Evolutionary conservation across 345 rosid species (phyloP).

Genomic region (Trapa incisa): DNA sequence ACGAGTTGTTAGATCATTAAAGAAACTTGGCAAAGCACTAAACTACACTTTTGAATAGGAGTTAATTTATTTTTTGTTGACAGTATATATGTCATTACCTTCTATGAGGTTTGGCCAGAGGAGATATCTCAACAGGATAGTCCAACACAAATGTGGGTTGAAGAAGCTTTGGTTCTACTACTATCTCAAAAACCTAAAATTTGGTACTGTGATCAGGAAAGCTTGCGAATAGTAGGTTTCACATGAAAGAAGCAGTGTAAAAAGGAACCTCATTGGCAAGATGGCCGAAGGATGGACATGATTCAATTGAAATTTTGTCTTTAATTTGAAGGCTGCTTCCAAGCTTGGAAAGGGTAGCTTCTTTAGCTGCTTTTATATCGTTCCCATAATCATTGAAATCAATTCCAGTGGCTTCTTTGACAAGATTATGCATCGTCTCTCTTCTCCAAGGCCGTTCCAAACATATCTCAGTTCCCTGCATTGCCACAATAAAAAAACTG

Average conservation of each 20-base stretch:
- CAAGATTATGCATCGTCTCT: slow-evolving; percentile 95
- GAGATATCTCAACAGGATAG: slow-evolving; percentile 92
- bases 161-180: slow-evolving; percentile 79
- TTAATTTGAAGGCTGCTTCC: slow-evolving; percentile 45
- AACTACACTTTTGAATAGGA: not conserved
- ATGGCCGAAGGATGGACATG: slow-evolving; percentile 68
- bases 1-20: slow-evolving; percentile 1
- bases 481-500: slow-evolving; percentile 12
- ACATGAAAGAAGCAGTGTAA: not conserved
- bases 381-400: slow-evolving; percentile 43
- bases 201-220: slow-evolving; percentile 1
- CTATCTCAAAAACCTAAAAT: slow-evolving; percentile 70
- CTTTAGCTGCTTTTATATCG: slow-evolving; percentile 57
- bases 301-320: slow-evolving; percentile 57
- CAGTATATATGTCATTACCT: slow-evolving; percentile 25
- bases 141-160: slow-evolving; percentile 95
- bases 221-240: not conserved
- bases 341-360: slow-evolving; percentile 40
- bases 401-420: slow-evolving; percentile 61
- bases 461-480: slow-evolving; percentile 67
- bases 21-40: not conserved
- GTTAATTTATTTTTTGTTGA: not conserved
- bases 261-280: slow-evolving; percentile 72
- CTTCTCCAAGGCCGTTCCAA: slow-evolving; percentile 89
- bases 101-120: slow-evolving; percentile 86